Conservation (phyloP, 306 rosid genomes). For the Crotalaria pallida region DNA sequence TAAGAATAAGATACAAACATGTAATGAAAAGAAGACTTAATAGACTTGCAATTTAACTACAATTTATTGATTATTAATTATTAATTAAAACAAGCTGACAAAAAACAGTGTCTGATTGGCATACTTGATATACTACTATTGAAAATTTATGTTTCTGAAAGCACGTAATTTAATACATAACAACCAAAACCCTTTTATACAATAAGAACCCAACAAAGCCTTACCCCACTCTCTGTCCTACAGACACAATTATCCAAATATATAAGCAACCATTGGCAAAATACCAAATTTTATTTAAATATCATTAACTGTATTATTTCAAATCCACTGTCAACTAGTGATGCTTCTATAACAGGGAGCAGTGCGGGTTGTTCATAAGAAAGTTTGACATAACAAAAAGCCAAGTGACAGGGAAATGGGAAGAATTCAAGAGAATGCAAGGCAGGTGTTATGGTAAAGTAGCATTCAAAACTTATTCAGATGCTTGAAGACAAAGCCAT, state of each 20-base stretch:
- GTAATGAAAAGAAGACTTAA: background rate
- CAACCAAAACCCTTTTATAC: background rate
- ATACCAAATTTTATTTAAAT: background rate
- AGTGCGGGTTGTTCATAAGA: background rate
- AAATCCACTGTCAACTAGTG: slow-evolving; percentile 2
- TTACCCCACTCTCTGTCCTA: background rate
- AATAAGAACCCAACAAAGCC: background rate
- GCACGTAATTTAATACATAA: background rate
- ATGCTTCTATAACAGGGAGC: slow-evolving; percentile 1
- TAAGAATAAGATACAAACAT: background rate
- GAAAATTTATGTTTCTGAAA: background rate
- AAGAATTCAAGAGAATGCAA: slow-evolving; percentile 11
- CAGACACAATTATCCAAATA: background rate
- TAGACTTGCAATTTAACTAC: background rate
- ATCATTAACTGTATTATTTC: background rate
- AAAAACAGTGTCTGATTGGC: background rate
- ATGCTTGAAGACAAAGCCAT: slow-evolving; percentile 5
- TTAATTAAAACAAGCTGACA: background rate
- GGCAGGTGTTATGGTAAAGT: background rate
- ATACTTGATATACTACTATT: background rate
- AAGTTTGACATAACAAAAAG: slow-evolving; percentile 7
- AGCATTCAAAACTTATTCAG: background rate
- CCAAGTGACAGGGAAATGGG: background rate
- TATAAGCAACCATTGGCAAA: background rate
- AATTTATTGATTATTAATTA: background rate